phyloP scores from a whole-genome alignment of 768 basidiomycete species.

The Suillus brevipes region DNA sequence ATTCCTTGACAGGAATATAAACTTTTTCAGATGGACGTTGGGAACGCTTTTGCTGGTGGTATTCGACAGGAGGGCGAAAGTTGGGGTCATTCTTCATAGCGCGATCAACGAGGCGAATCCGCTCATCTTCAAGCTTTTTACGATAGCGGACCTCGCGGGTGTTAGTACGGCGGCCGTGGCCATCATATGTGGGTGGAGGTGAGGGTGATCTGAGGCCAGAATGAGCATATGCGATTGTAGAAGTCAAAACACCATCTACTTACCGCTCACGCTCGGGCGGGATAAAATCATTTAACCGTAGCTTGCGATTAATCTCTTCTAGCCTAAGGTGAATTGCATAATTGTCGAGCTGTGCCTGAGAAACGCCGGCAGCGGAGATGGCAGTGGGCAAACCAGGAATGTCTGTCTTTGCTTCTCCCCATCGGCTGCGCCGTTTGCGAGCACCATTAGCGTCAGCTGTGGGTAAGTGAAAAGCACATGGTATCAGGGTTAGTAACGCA shows the following conservation, averaged over 20 bases:
- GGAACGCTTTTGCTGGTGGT: constrained; percentile 91
- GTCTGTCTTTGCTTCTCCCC: constrained; percentile 93
- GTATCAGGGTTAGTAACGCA: constrained; percentile 56
- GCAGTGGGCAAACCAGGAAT: constrained; percentile 93
- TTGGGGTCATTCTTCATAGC: constrained; percentile 98
- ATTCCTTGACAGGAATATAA: constrained; percentile 99
- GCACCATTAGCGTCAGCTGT: constrained; percentile 82
- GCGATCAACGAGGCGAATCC: constrained; percentile 89
- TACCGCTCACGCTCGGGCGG: constrained; percentile 94
- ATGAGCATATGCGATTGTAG: background rate
- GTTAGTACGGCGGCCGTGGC: constrained; percentile 96
- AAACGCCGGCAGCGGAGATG: constrained; percentile 90
- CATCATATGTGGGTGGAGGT: constrained; percentile 96
- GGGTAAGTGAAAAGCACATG: constrained; percentile 41
- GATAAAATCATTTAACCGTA: constrained; percentile 90
- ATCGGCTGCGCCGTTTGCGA: constrained; percentile 94
- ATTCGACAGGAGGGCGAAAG: constrained; percentile 96
- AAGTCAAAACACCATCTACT: constrained; percentile 14
- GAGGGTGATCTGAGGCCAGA: constrained; percentile 74
- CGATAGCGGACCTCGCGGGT: constrained; percentile 98
- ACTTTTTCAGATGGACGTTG: constrained; percentile 96
- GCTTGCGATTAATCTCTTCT: constrained; percentile 96
- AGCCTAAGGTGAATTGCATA: constrained; percentile 95
- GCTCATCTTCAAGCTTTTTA: constrained; percentile 91
- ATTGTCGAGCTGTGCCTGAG: constrained; percentile 94